Conservation (phyloP, 2,329 filamentous ascomycete genomes). For the Fusarium torreyae region DNA sequence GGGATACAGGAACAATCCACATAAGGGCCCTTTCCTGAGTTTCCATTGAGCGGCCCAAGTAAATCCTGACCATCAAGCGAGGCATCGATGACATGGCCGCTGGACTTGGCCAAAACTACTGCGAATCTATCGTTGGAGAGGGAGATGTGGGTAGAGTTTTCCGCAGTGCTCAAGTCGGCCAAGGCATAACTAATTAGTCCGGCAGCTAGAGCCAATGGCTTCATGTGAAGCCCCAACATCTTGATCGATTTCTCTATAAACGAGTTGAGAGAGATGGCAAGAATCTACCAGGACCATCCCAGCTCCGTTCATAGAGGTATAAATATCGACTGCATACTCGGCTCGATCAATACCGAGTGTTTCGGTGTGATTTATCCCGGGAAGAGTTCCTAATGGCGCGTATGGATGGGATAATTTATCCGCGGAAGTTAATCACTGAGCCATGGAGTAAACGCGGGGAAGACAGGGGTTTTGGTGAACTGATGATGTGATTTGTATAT, state of each 20-base stretch:
- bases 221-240: slow-evolving; percentile 11
- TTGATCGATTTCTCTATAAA: rapidly evolving
- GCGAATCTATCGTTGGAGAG: slow-evolving; percentile 38
- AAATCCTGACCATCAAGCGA: slow-evolving; percentile 59
- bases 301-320: neutral
- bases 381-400: neutral
- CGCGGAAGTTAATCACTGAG: neutral
- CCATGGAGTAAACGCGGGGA: slow-evolving; percentile 18
- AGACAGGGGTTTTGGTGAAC: slow-evolving; percentile 6
- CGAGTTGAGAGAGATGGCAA: neutral
- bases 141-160: slow-evolving; percentile 41
- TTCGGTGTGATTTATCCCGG: slow-evolving; percentile 18
- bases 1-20: slow-evolving; percentile 74
- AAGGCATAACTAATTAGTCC: slow-evolving; percentile 3
- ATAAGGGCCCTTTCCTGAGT: slow-evolving; percentile 67
- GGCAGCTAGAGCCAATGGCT: slow-evolving; percentile 2
- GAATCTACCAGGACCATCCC: rapidly evolving
- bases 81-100: slow-evolving; percentile 36
- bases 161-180: slow-evolving; percentile 21
- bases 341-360: slow-evolving; percentile 8
- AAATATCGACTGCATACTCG: slow-evolving; percentile 2
- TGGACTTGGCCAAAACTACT: slow-evolving; percentile 28
- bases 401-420: slow-evolving; percentile 27
- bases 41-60: slow-evolving; percentile 57
- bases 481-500: neutral